Evolutionary conservation across 106 monocot species (phyloP).

Genomic region (Dendrobium officinale): DNA sequence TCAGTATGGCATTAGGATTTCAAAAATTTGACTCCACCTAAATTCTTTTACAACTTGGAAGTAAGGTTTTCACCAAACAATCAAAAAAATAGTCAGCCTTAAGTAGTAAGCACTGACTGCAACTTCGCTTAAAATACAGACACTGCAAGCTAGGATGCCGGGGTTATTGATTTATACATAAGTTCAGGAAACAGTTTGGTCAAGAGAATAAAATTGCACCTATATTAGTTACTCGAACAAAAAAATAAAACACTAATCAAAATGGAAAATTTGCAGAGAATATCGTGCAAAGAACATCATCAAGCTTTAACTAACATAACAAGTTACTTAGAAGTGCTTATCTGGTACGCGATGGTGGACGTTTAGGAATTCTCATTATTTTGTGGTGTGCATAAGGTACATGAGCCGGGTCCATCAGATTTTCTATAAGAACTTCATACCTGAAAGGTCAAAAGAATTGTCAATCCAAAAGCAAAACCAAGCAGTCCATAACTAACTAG

Average conservation of each 20-base stretch:
- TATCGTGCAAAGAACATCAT: not conserved
- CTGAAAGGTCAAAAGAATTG: conserved; percentile 30
- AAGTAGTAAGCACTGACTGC: too few relatives aligned
- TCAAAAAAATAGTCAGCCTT: too few relatives aligned
- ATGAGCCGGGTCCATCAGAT: conserved; percentile 98
- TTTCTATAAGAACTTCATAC: conserved; percentile 82
- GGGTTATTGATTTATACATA: not conserved
- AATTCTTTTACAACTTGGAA: too few relatives aligned
- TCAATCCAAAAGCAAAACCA: not conserved
- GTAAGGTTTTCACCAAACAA: too few relatives aligned
- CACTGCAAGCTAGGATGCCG: not conserved
- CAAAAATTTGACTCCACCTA: too few relatives aligned
- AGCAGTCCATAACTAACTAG: not conserved
- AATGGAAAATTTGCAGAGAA: not conserved
- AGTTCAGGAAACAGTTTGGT: not conserved
- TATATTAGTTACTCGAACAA: not conserved
- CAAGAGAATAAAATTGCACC: not conserved
- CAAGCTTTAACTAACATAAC: not conserved
- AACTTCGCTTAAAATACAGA: not conserved
- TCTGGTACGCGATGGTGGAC: conserved; percentile 28
- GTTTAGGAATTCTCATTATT: conserved; percentile 52
- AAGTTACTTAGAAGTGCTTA: conserved; percentile 31
- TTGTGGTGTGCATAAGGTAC: conserved; percentile 83
- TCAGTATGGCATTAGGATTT: too few relatives aligned
- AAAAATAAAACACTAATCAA: not conserved